Base-by-base conservation (phyloP, 2,329 filamentous ascomycete genomes). In the Penicillium sp. region DNA sequence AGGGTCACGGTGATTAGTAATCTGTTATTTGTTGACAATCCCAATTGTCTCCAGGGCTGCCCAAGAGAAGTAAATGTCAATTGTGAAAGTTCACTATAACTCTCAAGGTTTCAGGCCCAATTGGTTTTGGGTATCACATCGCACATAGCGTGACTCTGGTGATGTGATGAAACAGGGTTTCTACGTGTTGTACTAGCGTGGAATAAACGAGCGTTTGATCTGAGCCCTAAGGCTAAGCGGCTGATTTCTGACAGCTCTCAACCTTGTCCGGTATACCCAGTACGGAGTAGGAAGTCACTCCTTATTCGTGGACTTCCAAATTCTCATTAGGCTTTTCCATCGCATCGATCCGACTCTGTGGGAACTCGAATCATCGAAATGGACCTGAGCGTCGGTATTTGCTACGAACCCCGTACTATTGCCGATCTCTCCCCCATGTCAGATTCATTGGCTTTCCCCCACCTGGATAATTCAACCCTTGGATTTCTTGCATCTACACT, bases 221-320 rank as follows among this genome's bases (percentile, higher is more conserved):
- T 24, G 7, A 41, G 36, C 34, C 39, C 24, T 50, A 43, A 34
- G 43, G 50, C 44, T 52, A 42, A 41, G 11, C 4, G 36, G 39
- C 34, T 14, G 18, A n/a, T 21, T 55, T 45, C 42, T 57, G 58
- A 60, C 54, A 59, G 56, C 58, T 60, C 58, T 40, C 49, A 52
- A 46, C 39, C 42, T 27, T 13, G 10, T 42, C 29, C 21, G 11
- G 16, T 42, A 50, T 18, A 18, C 18, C 18, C 18, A 18, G 18
- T 27, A 27, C 24, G 5, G 24, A 27, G 24, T 27, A 27, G 24
- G 48, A 56, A 54, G 1, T 54, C 49, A 43, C 45, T 16, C 32
- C 45, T 39, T 21, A 40, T 38, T 41, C 29, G 45, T 42, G 18
- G 34, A 27, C 5, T 27, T 27, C 5, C 4, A 27, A 27, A 27